Evolutionary conservation across 2,329 filamentous ascomycete species (phyloP).

Genomic region (Parastagonospora nodorum): DNA sequence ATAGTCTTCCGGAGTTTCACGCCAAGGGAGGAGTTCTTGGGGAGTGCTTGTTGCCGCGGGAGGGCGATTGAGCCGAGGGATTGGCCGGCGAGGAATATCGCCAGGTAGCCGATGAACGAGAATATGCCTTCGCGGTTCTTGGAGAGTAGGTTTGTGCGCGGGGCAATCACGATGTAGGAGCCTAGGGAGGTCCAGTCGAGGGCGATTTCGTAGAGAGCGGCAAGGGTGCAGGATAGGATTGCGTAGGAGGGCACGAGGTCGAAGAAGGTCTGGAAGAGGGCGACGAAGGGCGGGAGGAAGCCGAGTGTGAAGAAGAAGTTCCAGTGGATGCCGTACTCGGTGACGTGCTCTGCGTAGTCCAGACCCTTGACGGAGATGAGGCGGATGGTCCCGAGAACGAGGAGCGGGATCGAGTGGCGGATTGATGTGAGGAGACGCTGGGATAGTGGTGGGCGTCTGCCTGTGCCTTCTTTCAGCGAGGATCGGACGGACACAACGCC

Average conservation of each 20-base stretch:
- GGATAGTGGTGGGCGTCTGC: constrained; percentile 55
- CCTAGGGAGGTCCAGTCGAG: constrained; percentile 78
- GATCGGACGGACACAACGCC: constrained; percentile 88
- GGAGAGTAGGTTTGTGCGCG: constrained; percentile 77
- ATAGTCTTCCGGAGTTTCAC: constrained; percentile 61
- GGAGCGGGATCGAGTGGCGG: constrained; percentile 80
- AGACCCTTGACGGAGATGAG: constrained; percentile 89
- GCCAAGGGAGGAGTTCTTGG: constrained; percentile 50
- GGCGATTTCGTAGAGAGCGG: constrained; percentile 71
- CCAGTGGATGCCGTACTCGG: constrained; percentile 98
- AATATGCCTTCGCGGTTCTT: constrained; percentile 96
- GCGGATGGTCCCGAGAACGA: constrained; percentile 78
- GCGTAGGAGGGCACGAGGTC: constrained; percentile 76
- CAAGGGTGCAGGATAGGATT: constrained; percentile 71
- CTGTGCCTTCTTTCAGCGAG: constrained; percentile 70
- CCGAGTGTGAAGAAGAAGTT: constrained; percentile 99
- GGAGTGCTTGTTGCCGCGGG: constrained; percentile 58
- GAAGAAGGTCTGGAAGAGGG: constrained; percentile 76
- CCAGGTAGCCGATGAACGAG: constrained; percentile 90
- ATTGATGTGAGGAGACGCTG: constrained; percentile 69
- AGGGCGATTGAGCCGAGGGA: constrained; percentile 80
- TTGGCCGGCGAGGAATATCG: constrained; percentile 91
- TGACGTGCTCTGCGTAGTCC: constrained; percentile 96
- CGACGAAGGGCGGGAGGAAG: constrained; percentile 85
- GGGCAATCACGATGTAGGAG: constrained; percentile 79